Evolutionary conservation across 495 filamentous ascomycete species (phyloP), one percentile per base, ranked within the genome.

Genomic region (Penicillium riverlandense): DNA sequence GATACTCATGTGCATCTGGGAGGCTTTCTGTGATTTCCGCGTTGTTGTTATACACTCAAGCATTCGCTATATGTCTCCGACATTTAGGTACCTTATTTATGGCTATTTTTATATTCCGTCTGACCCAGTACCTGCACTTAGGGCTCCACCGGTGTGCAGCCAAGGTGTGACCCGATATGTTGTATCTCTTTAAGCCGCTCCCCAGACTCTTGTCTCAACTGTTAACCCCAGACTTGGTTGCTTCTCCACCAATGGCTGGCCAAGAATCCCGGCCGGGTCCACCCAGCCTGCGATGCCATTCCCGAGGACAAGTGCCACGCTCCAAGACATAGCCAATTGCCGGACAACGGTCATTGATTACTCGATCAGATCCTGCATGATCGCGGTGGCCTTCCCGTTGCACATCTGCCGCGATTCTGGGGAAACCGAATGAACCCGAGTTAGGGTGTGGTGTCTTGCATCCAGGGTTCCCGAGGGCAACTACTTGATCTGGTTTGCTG

Each of bases 1-100:
- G 47, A 62, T 57, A 62, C 54, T 60, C 50, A 66, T 62, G 39
- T 48, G 66, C 66, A 70, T 70, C 61, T 62, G 61, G 62, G 66
- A 63, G 64, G 66, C 38, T 58, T 38, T 58, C 58, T 63, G 55
- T 59, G 37, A 52, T 50, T 56, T 52, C 43, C 32, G 32, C n/a
- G 32, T 34, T 34, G n/a, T 34, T 34, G 32, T 12, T 11, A 34
- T 34, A 34, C 22, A 22, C 2, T 22, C 22, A 22, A 22, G 22
- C 22, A 22, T 22, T 3, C 6, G 22, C 22, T 22, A 22, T 4
- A 22, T 22, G 22, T 22, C 22, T 22, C 22, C 22, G 22, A 22
- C 22, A 22, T 22, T 22, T 22, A 22, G 4, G 22, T 4, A 22
- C 22, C 4, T 22, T 4, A 22, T 4, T 22, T 22, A 3, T 22